Conservation (phyloP, 78 protist species). For the Monocercomonoides exilis region DNA sequence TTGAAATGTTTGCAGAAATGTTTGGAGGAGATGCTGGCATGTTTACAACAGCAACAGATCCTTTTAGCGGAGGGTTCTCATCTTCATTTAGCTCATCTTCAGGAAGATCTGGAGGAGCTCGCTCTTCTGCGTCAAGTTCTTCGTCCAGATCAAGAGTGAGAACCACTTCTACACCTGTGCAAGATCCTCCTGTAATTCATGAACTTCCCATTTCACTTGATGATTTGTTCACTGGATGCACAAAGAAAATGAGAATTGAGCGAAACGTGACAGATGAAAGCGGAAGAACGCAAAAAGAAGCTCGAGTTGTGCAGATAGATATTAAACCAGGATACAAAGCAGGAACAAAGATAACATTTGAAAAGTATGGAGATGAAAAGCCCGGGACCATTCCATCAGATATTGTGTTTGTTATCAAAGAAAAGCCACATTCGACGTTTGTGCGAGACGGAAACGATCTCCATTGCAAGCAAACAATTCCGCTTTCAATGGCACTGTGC, state of each 20-base stretch:
- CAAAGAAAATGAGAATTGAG: slow-evolving; percentile 17
- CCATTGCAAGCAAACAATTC: not conserved
- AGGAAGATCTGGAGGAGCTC: no score
- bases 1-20: no score
- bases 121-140: no score
- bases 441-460: not conserved
- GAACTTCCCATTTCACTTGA: slow-evolving; percentile 7
- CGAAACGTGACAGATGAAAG: not conserved
- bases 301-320: not conserved
- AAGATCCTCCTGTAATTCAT: slow-evolving; percentile 10
- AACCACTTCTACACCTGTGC: no score
- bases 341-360: not conserved
- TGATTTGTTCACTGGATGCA: slow-evolving; percentile 15
- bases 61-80: no score
- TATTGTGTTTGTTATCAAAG: not conserved
- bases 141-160: no score
- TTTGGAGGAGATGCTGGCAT: no score
- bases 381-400: slow-evolving; percentile 7
- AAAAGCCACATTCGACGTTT: not conserved
- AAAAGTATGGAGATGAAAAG: not conserved
- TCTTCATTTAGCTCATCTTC: no score
- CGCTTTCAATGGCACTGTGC: slow-evolving; percentile 1
- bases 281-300: slow-evolving; percentile 7
- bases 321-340: slow-evolving; percentile 4
- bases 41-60: no score